These are phyloP conservation scores for Coemansia sp. DNA, from an alignment of 192 early-diverging fungal species.

Conservation along the genomic window DNA sequence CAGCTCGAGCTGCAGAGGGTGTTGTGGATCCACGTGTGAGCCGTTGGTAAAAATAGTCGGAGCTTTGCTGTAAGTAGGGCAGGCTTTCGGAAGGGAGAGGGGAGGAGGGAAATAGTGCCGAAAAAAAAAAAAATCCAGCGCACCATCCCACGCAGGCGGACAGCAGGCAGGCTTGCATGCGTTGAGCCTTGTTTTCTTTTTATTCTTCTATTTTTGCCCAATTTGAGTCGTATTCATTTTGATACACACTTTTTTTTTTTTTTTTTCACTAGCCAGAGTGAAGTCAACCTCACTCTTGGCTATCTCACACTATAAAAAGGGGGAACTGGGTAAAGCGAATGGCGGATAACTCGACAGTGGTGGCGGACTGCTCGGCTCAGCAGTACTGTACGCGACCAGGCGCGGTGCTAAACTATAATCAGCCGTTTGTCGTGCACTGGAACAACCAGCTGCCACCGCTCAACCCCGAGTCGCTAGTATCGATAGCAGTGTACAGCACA, in stretches of 20 bases:
- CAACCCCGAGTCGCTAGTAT: slow-evolving; percentile 28
- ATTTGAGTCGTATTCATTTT: neutral
- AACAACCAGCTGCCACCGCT: slow-evolving; percentile 46
- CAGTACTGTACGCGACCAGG: slow-evolving; percentile 31
- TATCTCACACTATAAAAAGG: too few species aligned
- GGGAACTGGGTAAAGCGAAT: too few species aligned
- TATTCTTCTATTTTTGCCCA: neutral
- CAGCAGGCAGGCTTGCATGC: neutral
- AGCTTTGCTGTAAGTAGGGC: neutral
- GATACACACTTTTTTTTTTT: slow-evolving; percentile 6
- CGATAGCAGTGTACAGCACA: slow-evolving; percentile 35
- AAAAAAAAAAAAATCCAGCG: neutral
- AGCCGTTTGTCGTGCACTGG: slow-evolving; percentile 41
- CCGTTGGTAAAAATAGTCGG: neutral
- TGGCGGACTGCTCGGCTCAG: slow-evolving; percentile 33
- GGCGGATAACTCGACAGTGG: slow-evolving; percentile 15
- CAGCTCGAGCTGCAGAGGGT: neutral
- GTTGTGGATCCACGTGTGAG: slow-evolving; percentile 2
- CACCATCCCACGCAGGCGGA: neutral
- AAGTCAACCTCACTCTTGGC: slow-evolving; percentile 2
- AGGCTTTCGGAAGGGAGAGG: neutral
- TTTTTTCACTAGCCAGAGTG: neutral
- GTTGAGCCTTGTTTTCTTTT: neutral
- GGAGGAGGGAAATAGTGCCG: neutral
- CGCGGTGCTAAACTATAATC: slow-evolving; percentile 21